Conservation (phyloP, 768 basidiomycete genomes). For the Asterophora parasitica region DNA sequence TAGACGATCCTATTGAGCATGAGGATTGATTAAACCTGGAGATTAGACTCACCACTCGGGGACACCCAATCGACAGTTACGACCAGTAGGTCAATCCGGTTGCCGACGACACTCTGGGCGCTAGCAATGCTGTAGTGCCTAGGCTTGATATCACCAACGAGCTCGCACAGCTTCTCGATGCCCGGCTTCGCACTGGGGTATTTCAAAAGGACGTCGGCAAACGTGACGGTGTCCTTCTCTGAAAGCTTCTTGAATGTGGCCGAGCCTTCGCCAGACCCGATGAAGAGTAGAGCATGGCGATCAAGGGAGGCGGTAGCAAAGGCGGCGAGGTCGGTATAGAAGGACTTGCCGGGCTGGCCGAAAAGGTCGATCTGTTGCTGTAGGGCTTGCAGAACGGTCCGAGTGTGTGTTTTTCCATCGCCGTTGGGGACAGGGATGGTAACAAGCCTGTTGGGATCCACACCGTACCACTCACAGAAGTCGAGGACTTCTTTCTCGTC, state of each 20-base stretch:
- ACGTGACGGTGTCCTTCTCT: conserved; percentile 93
- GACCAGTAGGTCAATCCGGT: conserved; percentile 90
- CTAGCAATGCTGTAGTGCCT: conserved; percentile 98
- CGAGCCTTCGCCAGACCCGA: conserved; percentile 87
- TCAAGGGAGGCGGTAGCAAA: conserved; percentile 70
- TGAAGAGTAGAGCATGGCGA: conserved; percentile 80
- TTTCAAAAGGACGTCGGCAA: conserved; percentile 76
- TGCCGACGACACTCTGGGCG: conserved; percentile 90
- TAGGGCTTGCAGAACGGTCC: conserved; percentile 91
- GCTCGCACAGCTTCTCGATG: conserved; percentile 80
- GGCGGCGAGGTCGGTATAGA: conserved; percentile 83
- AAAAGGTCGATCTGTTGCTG: conserved; percentile 98
- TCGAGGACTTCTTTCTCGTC: conserved; percentile 81
- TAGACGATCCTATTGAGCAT: conserved; percentile 23
- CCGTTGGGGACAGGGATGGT: conserved; percentile 70
- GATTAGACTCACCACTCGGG: conserved; percentile 58
- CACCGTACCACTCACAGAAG: conserved; percentile 91
- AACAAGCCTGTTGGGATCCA: conserved; percentile 73
- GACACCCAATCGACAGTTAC: conserved; percentile 95
- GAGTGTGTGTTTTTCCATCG: conserved; percentile 75
- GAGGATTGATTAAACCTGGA: conserved; percentile 2
- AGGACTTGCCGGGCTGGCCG: conserved; percentile 92
- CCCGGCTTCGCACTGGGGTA: conserved; percentile 78
- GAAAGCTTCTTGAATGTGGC: conserved; percentile 92
- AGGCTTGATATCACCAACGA: conserved; percentile 94